Evolutionary conservation across 2,329 filamentous ascomycete genomes (phyloP).

Genomic region (Fusarium siculi): DNA sequence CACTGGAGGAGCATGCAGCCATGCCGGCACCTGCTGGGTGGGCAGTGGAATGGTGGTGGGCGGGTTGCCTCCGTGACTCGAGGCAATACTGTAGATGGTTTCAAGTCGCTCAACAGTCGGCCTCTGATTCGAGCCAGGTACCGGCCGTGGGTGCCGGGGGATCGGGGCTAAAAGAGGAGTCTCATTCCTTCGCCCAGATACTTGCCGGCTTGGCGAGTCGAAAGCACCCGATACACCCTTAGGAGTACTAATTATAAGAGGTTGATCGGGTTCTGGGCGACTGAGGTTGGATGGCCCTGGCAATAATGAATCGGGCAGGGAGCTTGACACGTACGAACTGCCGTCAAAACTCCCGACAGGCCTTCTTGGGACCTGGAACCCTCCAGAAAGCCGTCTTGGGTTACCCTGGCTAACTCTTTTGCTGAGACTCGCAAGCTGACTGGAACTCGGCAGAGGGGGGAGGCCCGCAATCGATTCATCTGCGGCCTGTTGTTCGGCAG

Average conservation of each 20-base stretch:
- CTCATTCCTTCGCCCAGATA: slow-evolving; percentile 50
- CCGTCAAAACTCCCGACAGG: slow-evolving; percentile 51
- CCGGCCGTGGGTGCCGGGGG: slow-evolving; percentile 60
- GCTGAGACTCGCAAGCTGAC: slow-evolving; percentile 53
- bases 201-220: slow-evolving; percentile 55
- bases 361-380: slow-evolving; percentile 54
- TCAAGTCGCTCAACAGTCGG: slow-evolving; percentile 66
- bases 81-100: slow-evolving; percentile 60
- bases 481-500: slow-evolving; percentile 37
- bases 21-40: slow-evolving; percentile 44
- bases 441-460: slow-evolving; percentile 52
- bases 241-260: slow-evolving; percentile 71
- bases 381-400: slow-evolving; percentile 57
- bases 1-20: slow-evolving; percentile 51
- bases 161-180: slow-evolving; percentile 64
- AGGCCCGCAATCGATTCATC: slow-evolving; percentile 50
- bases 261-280: slow-evolving; percentile 56
- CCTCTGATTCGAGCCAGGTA: slow-evolving; percentile 47
- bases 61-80: slow-evolving; percentile 28
- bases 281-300: slow-evolving; percentile 12
- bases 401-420: slow-evolving; percentile 52
- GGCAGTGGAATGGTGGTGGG: slow-evolving; percentile 12
- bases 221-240: slow-evolving; percentile 64
- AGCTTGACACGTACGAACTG: slow-evolving; percentile 31
- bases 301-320: slow-evolving; percentile 37